These are phyloP conservation scores for Lactarius pseudohatsudake DNA, from an alignment of 768 basidiomycete genomes.

Conservation along the genomic window DNA sequence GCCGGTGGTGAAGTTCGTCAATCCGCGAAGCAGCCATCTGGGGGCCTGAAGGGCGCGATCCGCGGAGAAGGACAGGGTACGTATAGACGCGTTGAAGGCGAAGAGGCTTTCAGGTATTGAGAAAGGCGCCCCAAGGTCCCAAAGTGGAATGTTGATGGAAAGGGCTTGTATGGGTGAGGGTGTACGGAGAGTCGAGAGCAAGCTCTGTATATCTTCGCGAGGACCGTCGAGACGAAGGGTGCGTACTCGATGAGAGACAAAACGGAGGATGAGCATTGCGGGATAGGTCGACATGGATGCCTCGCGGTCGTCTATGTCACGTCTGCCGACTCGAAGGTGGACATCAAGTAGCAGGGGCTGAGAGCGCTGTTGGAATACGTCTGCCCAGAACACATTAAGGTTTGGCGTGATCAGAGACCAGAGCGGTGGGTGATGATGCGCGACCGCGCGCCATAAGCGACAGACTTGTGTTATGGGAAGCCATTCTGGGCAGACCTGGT, in stretches of 20 bases:
- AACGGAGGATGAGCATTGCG: slow-evolving; percentile 3
- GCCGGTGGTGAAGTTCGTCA: slow-evolving; percentile 10
- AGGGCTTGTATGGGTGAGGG: slow-evolving; percentile 5
- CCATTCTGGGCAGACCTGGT: slow-evolving; percentile 15
- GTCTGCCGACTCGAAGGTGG: slow-evolving; percentile 18
- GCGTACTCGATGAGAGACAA: slow-evolving; percentile 7
- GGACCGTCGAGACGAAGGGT: slow-evolving; percentile 19
- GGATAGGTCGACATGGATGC: slow-evolving; percentile 1
- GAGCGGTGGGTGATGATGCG: slow-evolving; percentile 8
- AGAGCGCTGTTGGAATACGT: slow-evolving; percentile 16
- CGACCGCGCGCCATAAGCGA: slow-evolving; percentile 12
- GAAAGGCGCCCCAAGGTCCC: slow-evolving; percentile 13
- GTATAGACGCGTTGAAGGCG: slow-evolving; percentile 1
- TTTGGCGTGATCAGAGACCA: slow-evolving; percentile 23
- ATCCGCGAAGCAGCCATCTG: slow-evolving; percentile 8
- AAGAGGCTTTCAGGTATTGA: slow-evolving; percentile 11
- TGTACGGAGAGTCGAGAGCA: not conserved
- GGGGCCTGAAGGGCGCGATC: slow-evolving; percentile 11
- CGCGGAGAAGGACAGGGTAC: slow-evolving; percentile 11
- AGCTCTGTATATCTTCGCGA: slow-evolving; percentile 9
- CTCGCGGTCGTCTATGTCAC: slow-evolving; percentile 16
- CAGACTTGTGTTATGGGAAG: slow-evolving; percentile 25
- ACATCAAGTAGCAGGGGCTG: slow-evolving; percentile 15
- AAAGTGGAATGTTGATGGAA: slow-evolving; percentile 11
- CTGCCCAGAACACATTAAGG: slow-evolving; percentile 15